Base-by-base conservation (phyloP, 176 grass and related monocot species). In the Lolium multiflorum region DNA sequence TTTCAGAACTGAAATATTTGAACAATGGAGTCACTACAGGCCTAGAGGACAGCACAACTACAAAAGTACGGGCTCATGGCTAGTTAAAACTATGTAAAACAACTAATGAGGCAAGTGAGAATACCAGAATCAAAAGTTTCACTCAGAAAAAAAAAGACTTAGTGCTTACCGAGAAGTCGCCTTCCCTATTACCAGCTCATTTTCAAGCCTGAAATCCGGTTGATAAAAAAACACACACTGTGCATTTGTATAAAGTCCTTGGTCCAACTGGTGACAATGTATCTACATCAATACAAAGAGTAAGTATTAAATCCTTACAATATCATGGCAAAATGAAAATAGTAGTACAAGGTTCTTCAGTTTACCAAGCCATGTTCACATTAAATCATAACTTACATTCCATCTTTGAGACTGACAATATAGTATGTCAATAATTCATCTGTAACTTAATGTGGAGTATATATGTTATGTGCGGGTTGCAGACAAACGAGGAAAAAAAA, bases 131-230 rank as follows among this genome's bases (percentile, higher is more conserved):
- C 77, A 78, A 74, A 78, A 82, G 50, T 75, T 1, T 2, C 3
- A 25, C 3, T 28, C 31, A 28, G n/a, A 24, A 51, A 43, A 76
- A 64, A 54, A 7, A 84, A 31, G 60, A 54, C 13, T 61, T 60
- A 77, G 39, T 59, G n/a, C 85, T 80, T 81, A 91, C 89, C 89
- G 43, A 69, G 16, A 81, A 59, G 81, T 17, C 18, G 6, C 11
- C 87, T 55, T 68, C 89, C 66, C 75, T 84, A 84, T 81, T 64
- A 50, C 51, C 51, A 88, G 80, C 69, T 59, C 63, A 71, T 74
- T 54, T 24, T 71, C 4, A 20, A 22, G 39, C n/a, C 12, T 62
- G 31, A 60, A 41, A 76, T 79, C 18, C 0, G 9, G 26, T 41
- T 75, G 38, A 58, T 13, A 70, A 81, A 60, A 52, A 70, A 57